Evolutionary conservation across 164 flowering plant species (phyloP).

Genomic region (Berberis vulgaris): DNA sequence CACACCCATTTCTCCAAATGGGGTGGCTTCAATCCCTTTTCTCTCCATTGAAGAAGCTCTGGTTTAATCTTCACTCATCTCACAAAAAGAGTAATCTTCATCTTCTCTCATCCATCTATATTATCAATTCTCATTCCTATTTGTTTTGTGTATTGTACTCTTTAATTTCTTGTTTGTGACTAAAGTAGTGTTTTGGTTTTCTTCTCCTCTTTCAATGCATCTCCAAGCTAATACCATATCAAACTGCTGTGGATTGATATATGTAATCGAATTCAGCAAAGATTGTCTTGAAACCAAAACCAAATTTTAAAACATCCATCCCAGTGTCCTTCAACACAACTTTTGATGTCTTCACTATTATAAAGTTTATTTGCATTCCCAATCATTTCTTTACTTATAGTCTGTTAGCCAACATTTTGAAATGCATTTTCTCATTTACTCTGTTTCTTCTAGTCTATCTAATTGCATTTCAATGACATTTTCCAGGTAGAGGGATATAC

Average conservation of each 20-base stretch:
- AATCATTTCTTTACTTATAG: background rate
- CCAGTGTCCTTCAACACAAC: too few relatives aligned
- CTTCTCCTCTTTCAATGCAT: background rate
- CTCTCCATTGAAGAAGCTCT: constrained; percentile 57
- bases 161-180: background rate
- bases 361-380: background rate
- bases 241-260: background rate
- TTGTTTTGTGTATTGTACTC: background rate
- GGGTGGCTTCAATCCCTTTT: constrained; percentile 56
- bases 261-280: background rate
- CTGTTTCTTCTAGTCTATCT: background rate
- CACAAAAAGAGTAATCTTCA: constrained; percentile 27
- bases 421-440: background rate
- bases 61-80: constrained; percentile 42
- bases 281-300: background rate
- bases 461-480: constrained; percentile 6
- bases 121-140: constrained; percentile 15
- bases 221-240: background rate
- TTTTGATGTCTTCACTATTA: too few relatives aligned
- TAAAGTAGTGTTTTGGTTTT: background rate
- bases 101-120: constrained; percentile 9
- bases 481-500: constrained; percentile 88
- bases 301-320: too few relatives aligned
- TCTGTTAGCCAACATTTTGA: background rate
- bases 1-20: constrained; percentile 25